Evolutionary conservation across 1,284 basidiomycete genomes (phyloP).

Genomic region (Ustanciosporium gigantosporum): DNA sequence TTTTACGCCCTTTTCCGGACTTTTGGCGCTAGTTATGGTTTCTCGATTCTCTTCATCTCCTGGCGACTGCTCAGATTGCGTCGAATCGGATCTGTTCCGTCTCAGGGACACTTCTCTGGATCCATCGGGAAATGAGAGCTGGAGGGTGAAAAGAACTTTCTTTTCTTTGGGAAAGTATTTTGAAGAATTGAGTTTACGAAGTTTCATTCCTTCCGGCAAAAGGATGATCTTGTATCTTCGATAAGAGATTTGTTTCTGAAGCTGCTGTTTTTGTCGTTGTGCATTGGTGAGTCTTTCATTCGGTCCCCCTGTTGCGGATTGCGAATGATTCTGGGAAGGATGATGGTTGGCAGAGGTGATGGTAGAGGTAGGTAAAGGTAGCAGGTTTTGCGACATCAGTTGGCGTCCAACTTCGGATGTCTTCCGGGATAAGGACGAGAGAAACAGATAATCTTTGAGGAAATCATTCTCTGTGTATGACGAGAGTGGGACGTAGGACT

Average conservation of each 20-base stretch:
- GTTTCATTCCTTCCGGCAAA: conserved; percentile 27
- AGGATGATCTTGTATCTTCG: conserved; percentile 17
- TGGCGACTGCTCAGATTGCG: too few relatives aligned
- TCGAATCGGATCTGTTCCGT: too few relatives aligned
- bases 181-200: conserved; percentile 6
- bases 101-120: too few relatives aligned
- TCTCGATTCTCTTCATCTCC: too few relatives aligned
- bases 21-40: too few relatives aligned
- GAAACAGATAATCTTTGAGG: conserved; percentile 28
- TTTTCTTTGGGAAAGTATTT: conserved; percentile 7
- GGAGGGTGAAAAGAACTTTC: conserved; percentile 1
- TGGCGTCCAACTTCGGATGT: conserved; percentile 9
- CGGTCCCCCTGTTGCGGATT: too few relatives aligned
- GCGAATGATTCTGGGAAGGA: not conserved
- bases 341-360: not conserved
- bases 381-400: conserved; percentile 17
- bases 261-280: conserved; percentile 18
- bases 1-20: not conserved
- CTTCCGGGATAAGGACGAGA: conserved; percentile 11
- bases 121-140: not conserved
- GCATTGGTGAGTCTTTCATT: conserved; percentile 7
- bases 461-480: conserved; percentile 14
- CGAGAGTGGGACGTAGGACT: conserved; percentile 8
- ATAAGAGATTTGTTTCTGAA: conserved; percentile 31
- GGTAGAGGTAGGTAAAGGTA: conserved; percentile 1